phyloP scores from a whole-genome alignment of 208 protist species.

The Trypanosoma cruzi region DNA sequence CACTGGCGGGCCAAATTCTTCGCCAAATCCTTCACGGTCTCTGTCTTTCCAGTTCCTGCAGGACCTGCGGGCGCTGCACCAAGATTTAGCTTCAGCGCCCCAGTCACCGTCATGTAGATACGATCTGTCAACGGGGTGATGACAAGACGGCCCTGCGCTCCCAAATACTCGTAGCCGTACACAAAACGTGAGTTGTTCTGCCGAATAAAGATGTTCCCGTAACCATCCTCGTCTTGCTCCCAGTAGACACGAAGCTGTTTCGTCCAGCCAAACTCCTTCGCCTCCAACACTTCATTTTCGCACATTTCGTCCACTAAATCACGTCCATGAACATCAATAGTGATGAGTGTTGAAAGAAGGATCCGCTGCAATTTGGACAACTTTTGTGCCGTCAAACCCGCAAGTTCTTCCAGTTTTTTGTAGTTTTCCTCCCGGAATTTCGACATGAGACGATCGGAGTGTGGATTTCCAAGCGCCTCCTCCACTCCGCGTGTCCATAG shows the following conservation, averaged over 20 bases:
- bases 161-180: slow-evolving; percentile 99
- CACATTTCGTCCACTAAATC: slow-evolving; percentile 96
- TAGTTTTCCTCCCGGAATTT: slow-evolving; percentile 79
- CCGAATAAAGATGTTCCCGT: slow-evolving; percentile 94
- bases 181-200: slow-evolving; percentile 96
- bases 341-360: slow-evolving; percentile 96
- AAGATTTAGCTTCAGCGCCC: slow-evolving; percentile 94
- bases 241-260: slow-evolving; percentile 98
- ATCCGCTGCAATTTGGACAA: slow-evolving; percentile 93
- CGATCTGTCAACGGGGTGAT: slow-evolving; percentile 98
- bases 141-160: slow-evolving; percentile 95
- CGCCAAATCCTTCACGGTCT: slow-evolving; percentile 96
- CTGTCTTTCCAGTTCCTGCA: slow-evolving; percentile 98
- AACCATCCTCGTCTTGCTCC: slow-evolving; percentile 92
- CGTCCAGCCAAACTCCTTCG: slow-evolving; percentile 96
- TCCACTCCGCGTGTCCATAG: slow-evolving; percentile 96
- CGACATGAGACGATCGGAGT: slow-evolving; percentile 78
- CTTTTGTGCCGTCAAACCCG: slow-evolving; percentile 86
- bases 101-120: slow-evolving; percentile 98
- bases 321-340: slow-evolving; percentile 97
- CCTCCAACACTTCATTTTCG: slow-evolving; percentile 76
- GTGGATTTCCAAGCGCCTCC: slow-evolving; percentile 71
- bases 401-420: slow-evolving; percentile 90
- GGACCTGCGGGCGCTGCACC: slow-evolving; percentile 95
- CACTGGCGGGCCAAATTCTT: slow-evolving; percentile 97